Evolutionary conservation across 768 basidiomycete genomes (phyloP).

Genomic region (Tephrocybe rancida): DNA sequence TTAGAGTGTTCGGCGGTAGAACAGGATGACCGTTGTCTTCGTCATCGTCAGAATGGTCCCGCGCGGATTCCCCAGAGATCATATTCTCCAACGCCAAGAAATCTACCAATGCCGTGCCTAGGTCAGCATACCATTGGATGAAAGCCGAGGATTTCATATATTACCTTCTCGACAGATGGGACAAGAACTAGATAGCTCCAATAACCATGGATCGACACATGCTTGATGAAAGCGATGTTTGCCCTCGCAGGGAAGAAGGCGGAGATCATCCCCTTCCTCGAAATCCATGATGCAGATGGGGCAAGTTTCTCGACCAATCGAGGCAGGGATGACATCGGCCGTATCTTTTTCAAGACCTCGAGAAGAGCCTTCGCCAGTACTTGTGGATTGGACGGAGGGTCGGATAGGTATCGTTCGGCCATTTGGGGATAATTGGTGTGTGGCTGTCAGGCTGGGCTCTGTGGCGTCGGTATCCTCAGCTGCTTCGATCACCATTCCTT

Average conservation of each 20-base stretch:
- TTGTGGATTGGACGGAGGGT: neutral
- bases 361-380: conserved; percentile 23
- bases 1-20: conserved; percentile 20
- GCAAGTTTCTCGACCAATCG: conserved; percentile 84
- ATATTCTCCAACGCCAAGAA: conserved; percentile 66
- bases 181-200: conserved; percentile 88
- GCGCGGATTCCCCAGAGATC: conserved; percentile 34
- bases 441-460: neutral
- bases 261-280: conserved; percentile 89
- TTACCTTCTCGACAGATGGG: conserved; percentile 90
- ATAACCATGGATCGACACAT: conserved; percentile 93
- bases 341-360: conserved; percentile 12
- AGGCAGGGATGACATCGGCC: conserved; percentile 56
- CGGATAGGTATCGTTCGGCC: neutral
- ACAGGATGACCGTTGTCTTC: conserved; percentile 21
- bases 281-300: conserved; percentile 96
- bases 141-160: too few species aligned
- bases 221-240: conserved; percentile 88
- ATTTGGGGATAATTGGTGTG: neutral
- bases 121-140: too few species aligned
- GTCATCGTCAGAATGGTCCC: conserved; percentile 19
- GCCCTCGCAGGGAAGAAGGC: conserved; percentile 89
- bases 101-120: conserved; percentile 41
- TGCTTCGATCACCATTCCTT: neutral
- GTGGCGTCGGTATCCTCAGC: neutral